Percentiles rank a stretch among this genome's conserved stretches.
phyloP scores from a whole-genome alignment of 1,284 basidiomycete genomes.

The Ceratobasidium sp. region DNA sequence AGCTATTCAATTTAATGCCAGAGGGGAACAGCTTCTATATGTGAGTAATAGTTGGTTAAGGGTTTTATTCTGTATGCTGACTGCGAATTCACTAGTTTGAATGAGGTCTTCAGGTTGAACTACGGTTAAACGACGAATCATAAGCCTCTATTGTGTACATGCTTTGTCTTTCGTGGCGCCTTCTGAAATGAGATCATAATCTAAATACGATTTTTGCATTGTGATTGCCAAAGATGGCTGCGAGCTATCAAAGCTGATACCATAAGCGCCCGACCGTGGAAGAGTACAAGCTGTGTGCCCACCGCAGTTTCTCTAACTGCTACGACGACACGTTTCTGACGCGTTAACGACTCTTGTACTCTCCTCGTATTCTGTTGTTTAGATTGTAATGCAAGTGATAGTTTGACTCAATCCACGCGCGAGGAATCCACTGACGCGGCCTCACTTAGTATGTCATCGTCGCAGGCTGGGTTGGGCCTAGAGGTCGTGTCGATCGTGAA shows the following conservation, averaged over 20 bases:
- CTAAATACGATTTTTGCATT: neutral
- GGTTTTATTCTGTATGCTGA: conserved; percentile 17
- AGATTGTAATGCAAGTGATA: conserved; percentile 9
- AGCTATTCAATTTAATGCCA: conserved; percentile 89
- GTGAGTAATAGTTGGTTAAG: conserved; percentile 57
- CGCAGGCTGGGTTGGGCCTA: conserved; percentile 62
- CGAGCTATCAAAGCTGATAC: neutral
- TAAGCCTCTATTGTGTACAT: conserved; percentile 2
- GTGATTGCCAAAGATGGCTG: neutral
- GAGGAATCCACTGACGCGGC: conserved; percentile 7
- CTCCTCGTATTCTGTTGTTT: neutral
- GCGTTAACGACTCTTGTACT: conserved; percentile 30
- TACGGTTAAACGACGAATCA: conserved; percentile 52
- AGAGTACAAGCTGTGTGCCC: conserved; percentile 10
- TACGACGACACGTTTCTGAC: conserved; percentile 18
- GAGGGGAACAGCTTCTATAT: conserved; percentile 85
- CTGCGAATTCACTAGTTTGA: no score
- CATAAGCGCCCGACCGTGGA: conserved; percentile 37
- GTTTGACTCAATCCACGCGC: neutral
- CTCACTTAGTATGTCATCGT: conserved; percentile 45
- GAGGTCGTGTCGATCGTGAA: conserved; percentile 81
- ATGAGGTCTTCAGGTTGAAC: conserved; percentile 91
- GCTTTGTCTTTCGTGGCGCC: neutral
- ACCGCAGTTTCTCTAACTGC: conserved; percentile 24
- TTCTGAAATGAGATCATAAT: conserved; percentile 15